A percentile compares a stretch with the other conserved stretches of the same genome.
Conservation (phyloP, 805 yeast species). For the Ogataea haglerorum region DNA sequence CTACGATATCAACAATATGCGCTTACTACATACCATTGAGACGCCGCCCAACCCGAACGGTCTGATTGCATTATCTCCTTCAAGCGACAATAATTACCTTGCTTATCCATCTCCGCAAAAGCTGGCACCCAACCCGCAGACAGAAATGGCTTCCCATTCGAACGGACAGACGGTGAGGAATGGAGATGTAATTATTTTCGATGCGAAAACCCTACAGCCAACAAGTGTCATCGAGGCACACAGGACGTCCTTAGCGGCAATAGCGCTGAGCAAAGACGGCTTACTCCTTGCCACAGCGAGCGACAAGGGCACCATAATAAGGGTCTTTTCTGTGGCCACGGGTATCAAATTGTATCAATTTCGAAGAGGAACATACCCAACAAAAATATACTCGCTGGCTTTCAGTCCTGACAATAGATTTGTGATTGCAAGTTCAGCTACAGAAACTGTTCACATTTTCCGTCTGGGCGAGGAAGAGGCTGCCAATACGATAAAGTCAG, state of each 20-base stretch:
- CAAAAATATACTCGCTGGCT: conserved; percentile 74
- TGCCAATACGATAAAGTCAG: conserved; percentile 29
- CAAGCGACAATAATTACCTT: conserved; percentile 48
- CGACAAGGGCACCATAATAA: conserved; percentile 82
- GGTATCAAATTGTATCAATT: conserved; percentile 74
- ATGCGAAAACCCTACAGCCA: conserved; percentile 72
- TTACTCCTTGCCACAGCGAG: conserved; percentile 86
- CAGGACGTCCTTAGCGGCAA: conserved; percentile 68
- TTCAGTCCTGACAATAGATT: conserved; percentile 75
- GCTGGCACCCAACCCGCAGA: conserved; percentile 25
- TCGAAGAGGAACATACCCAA: conserved; percentile 86
- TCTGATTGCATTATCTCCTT: conserved; percentile 57
- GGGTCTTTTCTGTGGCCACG: conserved; percentile 75
- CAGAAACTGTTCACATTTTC: conserved; percentile 92
- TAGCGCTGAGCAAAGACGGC: conserved; percentile 75
- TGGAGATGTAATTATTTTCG: conserved; percentile 82
- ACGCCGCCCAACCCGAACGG: conserved; percentile 58
- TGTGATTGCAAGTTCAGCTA: conserved; percentile 81
- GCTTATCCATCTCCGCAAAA: conserved; percentile 80
- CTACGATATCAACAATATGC: conserved; percentile 88
- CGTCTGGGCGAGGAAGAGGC: conserved; percentile 54
- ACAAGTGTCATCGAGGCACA: conserved; percentile 88
- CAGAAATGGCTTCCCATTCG: conserved; percentile 11
- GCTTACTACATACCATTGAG: conserved; percentile 71
- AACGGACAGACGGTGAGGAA: conserved; percentile 34